Evolutionary conservation across 108 stramenopile species (phyloP), one percentile per base, ranked within the genome.

Genomic region (Pseudonitzschia multistriata): DNA sequence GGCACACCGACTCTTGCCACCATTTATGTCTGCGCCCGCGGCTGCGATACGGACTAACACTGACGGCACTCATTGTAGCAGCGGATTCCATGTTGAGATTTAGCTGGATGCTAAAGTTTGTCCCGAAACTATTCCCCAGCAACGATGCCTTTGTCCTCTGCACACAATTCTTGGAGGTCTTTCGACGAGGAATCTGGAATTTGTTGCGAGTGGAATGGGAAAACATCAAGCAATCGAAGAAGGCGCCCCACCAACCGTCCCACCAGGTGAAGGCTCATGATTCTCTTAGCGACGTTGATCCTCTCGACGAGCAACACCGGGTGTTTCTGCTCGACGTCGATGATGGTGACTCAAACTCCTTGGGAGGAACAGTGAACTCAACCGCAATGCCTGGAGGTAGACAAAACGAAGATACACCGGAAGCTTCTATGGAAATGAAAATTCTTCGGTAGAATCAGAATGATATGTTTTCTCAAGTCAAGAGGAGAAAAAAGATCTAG

Each of bases 131-230:
- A 27, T 93, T 93, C 72, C 83, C 87, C 10, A 81, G 63, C 53
- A 66, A 65, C 21, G 89, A 90, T 77, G 66, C 77, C 33, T 91
- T 90, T 66, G 87, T 89, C 29, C 76, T 93, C 45, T 86, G 77
- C 48, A 93, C 92, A 3, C 88, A 93, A 69, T 78, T 78, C 49
- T 35, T 80, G 53, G 66, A 74, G 67, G 71, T 74, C 49, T 71
- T 74, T 62, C 72, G 79, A 36, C 88, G 92, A 29, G 81, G 88
- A 27, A 71, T 93, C 21, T 93, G 92, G 92, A 93, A 93, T 74
- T 69, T 93, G 37, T 69, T 93, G 25, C 88, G 92, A n/a, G 87
- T 93, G 25, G 92, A 93, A 77, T 93, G 92, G 92, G 92, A 93
- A 70, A 80, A 89, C 67, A 83, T 93, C 37, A 93, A 93, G 54